Evolutionary conservation across 345 rosid genomes (phyloP), one percentile per base, ranked within the genome.

Genomic region (Mallotus nudiflorus): DNA sequence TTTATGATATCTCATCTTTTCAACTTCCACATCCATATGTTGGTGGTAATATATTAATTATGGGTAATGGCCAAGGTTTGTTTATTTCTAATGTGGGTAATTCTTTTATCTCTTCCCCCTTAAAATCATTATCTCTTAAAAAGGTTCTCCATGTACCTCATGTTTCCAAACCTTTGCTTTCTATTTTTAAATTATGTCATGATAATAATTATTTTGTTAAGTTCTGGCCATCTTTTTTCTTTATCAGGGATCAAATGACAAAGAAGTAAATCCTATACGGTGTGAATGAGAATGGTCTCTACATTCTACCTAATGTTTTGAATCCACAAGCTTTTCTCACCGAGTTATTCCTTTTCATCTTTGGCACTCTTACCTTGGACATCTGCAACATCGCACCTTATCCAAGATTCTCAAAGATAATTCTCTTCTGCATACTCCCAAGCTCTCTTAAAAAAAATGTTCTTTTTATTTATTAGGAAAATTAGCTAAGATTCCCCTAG

Each of bases 41-140:
- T 1, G 31, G 66, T 20, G 3, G 18, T 9, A 18, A 62, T 62
- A 13, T 39, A 12, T 6, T 62, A 0, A 7, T 16, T 40, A 31
- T 62, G 1, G 50, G 66, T 37, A 40, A 62, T 62, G 66, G 66
- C 2, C 0, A 62, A 62, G 50, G 50, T 20, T 37, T 62, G 19
- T 16, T 12, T 0, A 62, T 62, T 20, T 20, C 66, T 0, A 48
- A 39, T 22, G 22, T 18, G 4, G 33, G 50, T 35, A 25, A 6
- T 7, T 3, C 45, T 7, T 62, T 13, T 13, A 24, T n/a, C 6
- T 0, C 29, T 62, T 39, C 29, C 5, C 14, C 12, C 29, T 62
- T 39, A 27, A 25, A 56, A 56, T 28, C 22, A 3, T 3, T 22
- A 19, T 24, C n/a, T 53, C 5, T 46, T 9, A 11, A 10, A 3